These are phyloP conservation scores for Paramecium bursaria DNA, from an alignment of 73 alveolate species.

Conservation along the genomic window DNA sequence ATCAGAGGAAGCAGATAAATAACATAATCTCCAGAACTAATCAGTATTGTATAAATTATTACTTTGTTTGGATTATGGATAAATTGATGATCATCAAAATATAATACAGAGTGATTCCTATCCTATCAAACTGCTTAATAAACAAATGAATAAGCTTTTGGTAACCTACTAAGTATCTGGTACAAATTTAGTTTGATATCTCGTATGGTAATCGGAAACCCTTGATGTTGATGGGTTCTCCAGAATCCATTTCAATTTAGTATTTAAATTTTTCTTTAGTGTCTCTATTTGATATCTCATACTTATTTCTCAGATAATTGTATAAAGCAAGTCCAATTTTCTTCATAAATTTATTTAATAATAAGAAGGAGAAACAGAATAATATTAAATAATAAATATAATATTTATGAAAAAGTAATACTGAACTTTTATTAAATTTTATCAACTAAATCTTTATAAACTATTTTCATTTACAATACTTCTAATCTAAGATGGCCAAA, in stretches of 20 bases:
- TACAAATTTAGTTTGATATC: neutral
- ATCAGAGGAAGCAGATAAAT: slow-evolving; percentile 22
- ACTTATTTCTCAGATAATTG: no score
- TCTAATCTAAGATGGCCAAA: no score
- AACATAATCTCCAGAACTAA: slow-evolving; percentile 30
- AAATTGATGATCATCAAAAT: slow-evolving; percentile 29
- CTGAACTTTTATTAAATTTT: no score
- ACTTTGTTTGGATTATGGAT: neutral
- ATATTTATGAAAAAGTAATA: no score
- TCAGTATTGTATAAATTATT: neutral
- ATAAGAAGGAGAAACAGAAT: no score
- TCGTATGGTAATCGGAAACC: slow-evolving; percentile 35
- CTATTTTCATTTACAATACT: no score
- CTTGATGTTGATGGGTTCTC: slow-evolving; percentile 22
- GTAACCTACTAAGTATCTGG: slow-evolving; percentile 6
- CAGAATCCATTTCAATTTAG: slow-evolving; percentile 33
- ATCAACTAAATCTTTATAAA: no score
- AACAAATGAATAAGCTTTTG: slow-evolving; percentile 9
- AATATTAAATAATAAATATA: no score
- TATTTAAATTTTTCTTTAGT: no score
- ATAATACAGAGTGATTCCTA: slow-evolving; percentile 29
- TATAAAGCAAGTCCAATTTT: no score
- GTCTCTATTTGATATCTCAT: no score
- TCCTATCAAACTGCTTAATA: slow-evolving; percentile 41
- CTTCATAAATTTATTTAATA: no score